Evolutionary conservation across 495 filamentous ascomycete genomes (phyloP).

Genomic region (Aspergillus bertholletiae): DNA sequence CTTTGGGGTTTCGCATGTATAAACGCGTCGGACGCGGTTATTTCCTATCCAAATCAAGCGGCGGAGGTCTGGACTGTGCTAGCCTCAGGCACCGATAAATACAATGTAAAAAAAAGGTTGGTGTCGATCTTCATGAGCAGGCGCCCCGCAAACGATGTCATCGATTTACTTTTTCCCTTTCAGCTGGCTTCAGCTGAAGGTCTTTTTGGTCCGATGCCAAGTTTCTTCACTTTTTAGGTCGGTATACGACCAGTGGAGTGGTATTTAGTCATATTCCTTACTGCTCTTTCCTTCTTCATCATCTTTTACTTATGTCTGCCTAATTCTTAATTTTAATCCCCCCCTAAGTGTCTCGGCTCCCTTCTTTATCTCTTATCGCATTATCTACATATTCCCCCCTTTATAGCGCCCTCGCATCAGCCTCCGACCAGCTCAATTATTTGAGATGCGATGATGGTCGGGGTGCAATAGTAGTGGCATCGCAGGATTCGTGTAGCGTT

Average conservation of each 20-base stretch:
- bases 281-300: not conserved
- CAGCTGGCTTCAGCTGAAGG: not conserved
- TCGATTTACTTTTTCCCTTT: constrained; percentile 14
- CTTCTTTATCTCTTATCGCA: not conserved
- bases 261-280: not conserved
- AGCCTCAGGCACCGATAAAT: constrained; percentile 7
- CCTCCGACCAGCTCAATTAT: not conserved
- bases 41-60: not conserved
- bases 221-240: not conserved
- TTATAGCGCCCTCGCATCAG: not conserved
- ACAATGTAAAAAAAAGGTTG: not conserved
- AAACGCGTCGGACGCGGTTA: not conserved
- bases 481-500: not conserved
- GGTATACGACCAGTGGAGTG: too few species aligned
- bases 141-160: constrained; percentile 36
- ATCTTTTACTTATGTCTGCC: not conserved
- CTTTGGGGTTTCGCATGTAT: not conserved
- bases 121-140: constrained; percentile 11
- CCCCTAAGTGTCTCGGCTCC: not conserved
- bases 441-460: not conserved
- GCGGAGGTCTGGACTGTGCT: not conserved
- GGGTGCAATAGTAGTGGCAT: not conserved
- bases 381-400: not conserved
- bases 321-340: not conserved
- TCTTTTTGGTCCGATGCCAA: not conserved